Base-by-base conservation (phyloP, 345 rosid species). In the Luvunga scandens region DNA sequence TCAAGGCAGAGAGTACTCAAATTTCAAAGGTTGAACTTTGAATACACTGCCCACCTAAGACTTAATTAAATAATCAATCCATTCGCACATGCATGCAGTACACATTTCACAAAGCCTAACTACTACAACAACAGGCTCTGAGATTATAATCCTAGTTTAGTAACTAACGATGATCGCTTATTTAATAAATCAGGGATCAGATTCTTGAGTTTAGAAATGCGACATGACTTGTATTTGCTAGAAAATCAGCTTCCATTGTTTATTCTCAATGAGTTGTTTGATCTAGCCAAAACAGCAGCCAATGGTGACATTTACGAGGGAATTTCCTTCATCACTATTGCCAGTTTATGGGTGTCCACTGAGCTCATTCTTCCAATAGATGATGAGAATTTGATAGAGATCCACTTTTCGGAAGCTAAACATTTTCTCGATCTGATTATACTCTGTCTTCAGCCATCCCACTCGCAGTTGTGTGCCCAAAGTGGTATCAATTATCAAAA, bases 221-320 rank as follows among this genome's bases (percentile, higher is more conserved):
- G 48, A 6, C 22, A 4, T 1, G 84, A 85, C 39, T 13, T 83
- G 50, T 33, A 36, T 19, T 65, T 80, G 56, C 77, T 85, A 14
- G 85, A 85, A 57, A 85, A 85, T 77, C 85, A 85, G 28, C 13
- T 85, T 61, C 82, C 84, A 2, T 72, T 80, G 57, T 85, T 85
- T 4, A 69, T 81, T 30, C 55, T 80, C 14, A 30, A 78, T 55
- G 82, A 73, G 24, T 8, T 82, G 50, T 78, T 57, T 1, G 4
- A 13, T 6, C 62, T 55, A 10, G 42, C 76, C n/a, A 62, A 73
- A 8, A 33, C 48, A 24, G 9, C 27, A 22, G 25, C 22, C 7
- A 7, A 53, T 12, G 34, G 14, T 8, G 28, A 5, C 22, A 3
- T 5, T 2, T 34, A 28, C 5, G 38, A 59, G 19, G 36, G 4